A percentile compares a stretch with the other conserved stretches of the same genome.
phyloP scores from a whole-genome alignment of 2,329 filamentous ascomycete species.

The Grosmannia clavigera region DNA sequence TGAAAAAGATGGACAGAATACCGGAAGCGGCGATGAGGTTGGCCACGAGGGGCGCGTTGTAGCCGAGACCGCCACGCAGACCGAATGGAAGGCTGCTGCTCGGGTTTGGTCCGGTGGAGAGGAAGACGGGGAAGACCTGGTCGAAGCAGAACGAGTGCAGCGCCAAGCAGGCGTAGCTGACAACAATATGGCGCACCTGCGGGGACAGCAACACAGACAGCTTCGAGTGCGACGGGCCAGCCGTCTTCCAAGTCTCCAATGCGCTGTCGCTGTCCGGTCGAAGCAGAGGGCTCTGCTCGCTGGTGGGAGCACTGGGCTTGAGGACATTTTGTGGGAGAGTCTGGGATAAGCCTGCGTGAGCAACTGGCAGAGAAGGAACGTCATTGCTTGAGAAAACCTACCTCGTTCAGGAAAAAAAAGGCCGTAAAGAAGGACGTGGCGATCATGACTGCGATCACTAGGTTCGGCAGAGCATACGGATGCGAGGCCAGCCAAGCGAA shows the following conservation, averaged over 20 bases:
- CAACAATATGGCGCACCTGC: slow-evolving; percentile 1
- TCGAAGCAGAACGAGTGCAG: slow-evolving; percentile 9
- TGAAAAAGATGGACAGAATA: slow-evolving; percentile 5
- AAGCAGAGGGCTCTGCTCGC: background rate
- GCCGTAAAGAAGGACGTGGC: background rate
- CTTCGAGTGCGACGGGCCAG: background rate
- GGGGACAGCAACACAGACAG: background rate
- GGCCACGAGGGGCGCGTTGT: slow-evolving; percentile 1
- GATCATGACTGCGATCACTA: slow-evolving; percentile 1
- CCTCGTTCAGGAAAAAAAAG: slow-evolving; percentile 6
- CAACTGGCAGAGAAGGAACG: background rate
- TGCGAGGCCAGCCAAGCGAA: slow-evolving; percentile 2
- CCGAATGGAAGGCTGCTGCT: background rate
- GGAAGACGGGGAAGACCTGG: slow-evolving; percentile 10
- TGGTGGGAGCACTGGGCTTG: background rate
- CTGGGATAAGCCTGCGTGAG: background rate
- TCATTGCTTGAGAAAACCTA: background rate
- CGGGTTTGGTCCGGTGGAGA: background rate
- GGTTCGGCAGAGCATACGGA: slow-evolving; percentile 9
- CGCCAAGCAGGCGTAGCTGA: slow-evolving; percentile 6
- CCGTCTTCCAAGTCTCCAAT: background rate
- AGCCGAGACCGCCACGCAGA: slow-evolving; percentile 5
- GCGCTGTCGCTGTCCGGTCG: no score
- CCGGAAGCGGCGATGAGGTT: slow-evolving; percentile 2
- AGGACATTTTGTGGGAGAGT: background rate